These are phyloP conservation scores for Bipolaris gigantea DNA, from an alignment of 2,329 filamentous ascomycete species.

Conservation along the genomic window DNA sequence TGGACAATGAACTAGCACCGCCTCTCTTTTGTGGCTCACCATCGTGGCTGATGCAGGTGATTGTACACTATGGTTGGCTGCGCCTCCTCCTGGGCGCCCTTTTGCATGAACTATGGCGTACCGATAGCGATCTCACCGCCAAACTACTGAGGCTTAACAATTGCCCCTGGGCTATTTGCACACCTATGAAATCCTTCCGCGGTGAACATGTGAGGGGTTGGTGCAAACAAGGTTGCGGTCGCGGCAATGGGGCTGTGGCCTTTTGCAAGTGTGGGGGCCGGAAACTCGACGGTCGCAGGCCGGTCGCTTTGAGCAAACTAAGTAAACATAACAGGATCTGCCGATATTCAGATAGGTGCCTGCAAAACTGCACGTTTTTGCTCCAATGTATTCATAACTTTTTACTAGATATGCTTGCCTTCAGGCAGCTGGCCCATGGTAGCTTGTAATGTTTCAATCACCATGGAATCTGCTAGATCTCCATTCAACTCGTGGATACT, in stretches of 20 bases:
- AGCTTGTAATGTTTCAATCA: conserved; percentile 7
- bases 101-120: conserved; percentile 15
- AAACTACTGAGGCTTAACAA: conserved; percentile 14
- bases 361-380: conserved; percentile 1
- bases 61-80: conserved; percentile 14
- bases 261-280: conserved; percentile 14
- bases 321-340: neutral
- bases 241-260: conserved; percentile 23
- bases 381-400: neutral
- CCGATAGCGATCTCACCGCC: conserved; percentile 11
- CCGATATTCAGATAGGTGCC: conserved; percentile 9
- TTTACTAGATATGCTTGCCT: neutral
- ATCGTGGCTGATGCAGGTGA: conserved; percentile 12
- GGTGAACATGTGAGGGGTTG: conserved; percentile 10
- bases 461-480: conserved; percentile 9
- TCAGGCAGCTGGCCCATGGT: conserved; percentile 1
- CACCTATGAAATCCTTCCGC: conserved; percentile 10
- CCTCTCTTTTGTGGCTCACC: conserved; percentile 13
- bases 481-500: neutral
- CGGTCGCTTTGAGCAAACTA: neutral
- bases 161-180: neutral
- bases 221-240: conserved; percentile 17
- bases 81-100: conserved; percentile 4
- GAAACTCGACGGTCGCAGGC: conserved; percentile 7
- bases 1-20: conserved; percentile 9